Base-by-base conservation (phyloP, 2,329 filamentous ascomycete genomes). In the Didymella pinodella region DNA sequence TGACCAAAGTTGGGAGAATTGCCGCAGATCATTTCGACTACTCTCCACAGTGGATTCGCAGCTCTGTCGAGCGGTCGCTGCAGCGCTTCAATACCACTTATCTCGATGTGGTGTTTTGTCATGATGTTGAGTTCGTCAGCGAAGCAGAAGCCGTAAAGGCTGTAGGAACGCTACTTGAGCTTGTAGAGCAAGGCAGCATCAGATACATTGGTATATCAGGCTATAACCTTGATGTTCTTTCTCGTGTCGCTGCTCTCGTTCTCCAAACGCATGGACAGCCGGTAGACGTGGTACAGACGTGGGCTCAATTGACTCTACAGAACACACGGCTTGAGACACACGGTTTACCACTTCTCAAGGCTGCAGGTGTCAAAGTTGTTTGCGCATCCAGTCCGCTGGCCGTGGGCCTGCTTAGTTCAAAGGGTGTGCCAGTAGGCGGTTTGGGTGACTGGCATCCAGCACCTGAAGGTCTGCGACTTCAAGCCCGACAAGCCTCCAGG, bases 361-460 rank as follows among this genome's bases (percentile, higher is more conserved):
- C 38, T 26, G 48, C 48, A n/a, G 48, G 48, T 1, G 48, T 51
- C 28, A 51, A 44, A 26, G 48, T 51, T 4, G 20, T 51, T 0
- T 51, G 48, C 38, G 48, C 48, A 25, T 51, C 48, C 3, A 51
- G 48, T 18, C 48, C 48, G 14, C 7, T 51, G 11, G 48, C 48
- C 12, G 48, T 51, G 29, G 48, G 48, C 20, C 14, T 51, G 38
- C 28, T 51, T 20, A 51, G 48, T 34, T 43, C 38, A 26, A 43
- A 34, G 25, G 48, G 48, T 11, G 48, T 51, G 7, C 48, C 48
- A 43, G 48, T 51, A 12, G 48, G 48, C 18, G 48, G 38, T 7
- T n/a, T 51, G 38, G 48, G 48, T 2, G 48, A 51, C 7, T 51
- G 48, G 48, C 48, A 51, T 51, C 48, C 48, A 32, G 48, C 48